Evolutionary conservation across 441 rosid species (phyloP), one percentile per base, ranked within the genome.

Genomic region (Croton setiger): DNA sequence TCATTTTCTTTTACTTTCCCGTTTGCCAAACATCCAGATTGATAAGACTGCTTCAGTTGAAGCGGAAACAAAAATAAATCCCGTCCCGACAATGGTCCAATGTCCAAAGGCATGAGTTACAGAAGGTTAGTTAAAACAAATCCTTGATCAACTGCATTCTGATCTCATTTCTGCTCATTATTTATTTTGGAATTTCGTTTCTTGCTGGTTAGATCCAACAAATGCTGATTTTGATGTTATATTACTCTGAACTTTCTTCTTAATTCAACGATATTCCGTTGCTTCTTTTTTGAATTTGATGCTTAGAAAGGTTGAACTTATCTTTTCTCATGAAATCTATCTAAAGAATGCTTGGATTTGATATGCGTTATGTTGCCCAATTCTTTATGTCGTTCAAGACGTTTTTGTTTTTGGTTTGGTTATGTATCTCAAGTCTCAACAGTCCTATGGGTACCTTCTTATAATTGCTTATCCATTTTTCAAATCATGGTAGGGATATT

Each of bases 401-500:
- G 27, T 21, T 54, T 23, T 20, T 41, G 5, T 20, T 21, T 13
- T 20, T 20, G 31, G 31, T 41, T 20, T 10, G 11, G 9, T 41
- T 61, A 17, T 21, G 51, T n/a, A 23, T 27, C 31, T 27, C 31
- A 27, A 27, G 31, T 27, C 2, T 27, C 31, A 27, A 27, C 31
- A 27, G 31, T 27, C 31, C 2, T 27, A 27, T 27, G 31, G 31
- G 31, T 27, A 27, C 31, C 31, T 1, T 27, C 2, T 27, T 27
- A 27, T 27, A 27, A 27, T 27, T 27, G 31, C 31, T 27, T 27
- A 8, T 43, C 12, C 23, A 23, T 37, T 57, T 39, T 55, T 36
- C 15, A 9, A 57, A 49, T 12, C 43, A 44, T 49, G 67, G 68
- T 67, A 92, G 96, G 86, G 98, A 92, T 71, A 73, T 80, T 63